These are phyloP conservation scores for Diaporthe longicolla DNA, from an alignment of 2,329 filamentous ascomycete species.

Conservation along the genomic window DNA sequence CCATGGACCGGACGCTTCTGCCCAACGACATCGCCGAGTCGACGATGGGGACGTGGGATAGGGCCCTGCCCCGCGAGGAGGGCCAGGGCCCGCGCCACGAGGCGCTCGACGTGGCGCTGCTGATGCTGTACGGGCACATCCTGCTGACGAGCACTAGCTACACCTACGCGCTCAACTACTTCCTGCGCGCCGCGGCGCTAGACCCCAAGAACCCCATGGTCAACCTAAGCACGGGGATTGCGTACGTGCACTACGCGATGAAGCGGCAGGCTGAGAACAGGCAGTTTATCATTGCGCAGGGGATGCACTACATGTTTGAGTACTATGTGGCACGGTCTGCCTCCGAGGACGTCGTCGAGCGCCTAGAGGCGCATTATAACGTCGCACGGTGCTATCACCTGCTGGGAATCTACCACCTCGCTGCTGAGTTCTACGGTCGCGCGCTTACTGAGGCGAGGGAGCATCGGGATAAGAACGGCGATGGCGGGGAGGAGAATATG, in stretches of 20 bases:
- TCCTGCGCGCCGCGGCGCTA: constrained; percentile 81
- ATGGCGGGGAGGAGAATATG: constrained; percentile 36
- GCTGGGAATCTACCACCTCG: constrained; percentile 80
- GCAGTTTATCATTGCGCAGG: constrained; percentile 89
- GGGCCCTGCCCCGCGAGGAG: constrained; percentile 46
- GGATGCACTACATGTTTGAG: constrained; percentile 82
- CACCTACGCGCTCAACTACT: constrained; percentile 85
- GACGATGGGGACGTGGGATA: constrained; percentile 48
- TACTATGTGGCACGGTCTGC: constrained; percentile 75
- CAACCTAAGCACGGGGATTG: constrained; percentile 84
- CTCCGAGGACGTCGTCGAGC: constrained; percentile 55
- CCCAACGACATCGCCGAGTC: constrained; percentile 62
- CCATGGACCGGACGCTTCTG: constrained; percentile 80
- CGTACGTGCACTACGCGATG: constrained; percentile 89
- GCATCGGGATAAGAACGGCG: not conserved
- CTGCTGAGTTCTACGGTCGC: constrained; percentile 77
- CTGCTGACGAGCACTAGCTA: constrained; percentile 88
- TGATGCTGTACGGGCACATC: constrained; percentile 93
- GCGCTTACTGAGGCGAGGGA: constrained; percentile 58
- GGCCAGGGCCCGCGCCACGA: constrained; percentile 48
- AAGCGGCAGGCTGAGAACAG: constrained; percentile 93
- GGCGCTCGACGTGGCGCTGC: constrained; percentile 80
- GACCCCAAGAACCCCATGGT: constrained; percentile 83
- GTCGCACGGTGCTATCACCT: constrained; percentile 82
- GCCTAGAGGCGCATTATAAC: constrained; percentile 87